A percentile compares a stretch with the other conserved stretches of the same genome.
Conservation (phyloP, 2,329 filamentous ascomycete species). For the Botrytis medusae region DNA sequence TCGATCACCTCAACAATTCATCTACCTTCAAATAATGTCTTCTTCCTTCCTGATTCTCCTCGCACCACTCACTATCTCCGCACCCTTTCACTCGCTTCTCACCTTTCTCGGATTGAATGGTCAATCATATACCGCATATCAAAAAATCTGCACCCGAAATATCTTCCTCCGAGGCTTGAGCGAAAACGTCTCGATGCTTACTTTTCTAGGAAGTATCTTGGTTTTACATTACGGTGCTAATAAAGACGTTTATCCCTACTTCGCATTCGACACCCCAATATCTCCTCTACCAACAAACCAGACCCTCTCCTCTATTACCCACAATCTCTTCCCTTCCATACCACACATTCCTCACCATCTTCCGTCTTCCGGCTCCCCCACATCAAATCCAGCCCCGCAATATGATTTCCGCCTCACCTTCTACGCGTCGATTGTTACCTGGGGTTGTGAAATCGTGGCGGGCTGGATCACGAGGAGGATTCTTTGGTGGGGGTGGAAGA, state of each 20-base stretch:
- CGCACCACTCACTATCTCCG: slow-evolving; percentile 63
- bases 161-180: slow-evolving; percentile 67
- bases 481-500: slow-evolving; percentile 57
- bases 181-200: slow-evolving; percentile 67
- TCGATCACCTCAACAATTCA: slow-evolving; percentile 63
- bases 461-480: slow-evolving; percentile 59
- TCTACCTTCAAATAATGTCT: slow-evolving; percentile 63
- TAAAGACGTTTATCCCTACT: slow-evolving; percentile 68
- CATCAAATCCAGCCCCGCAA: slow-evolving; percentile 38
- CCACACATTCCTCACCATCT: background rate
- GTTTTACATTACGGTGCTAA: slow-evolving; percentile 67
- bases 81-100: slow-evolving; percentile 56
- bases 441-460: slow-evolving; percentile 64
- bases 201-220: slow-evolving; percentile 64
- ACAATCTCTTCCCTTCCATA: background rate
- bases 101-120: slow-evolving; percentile 54
- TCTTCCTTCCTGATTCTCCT: slow-evolving; percentile 63
- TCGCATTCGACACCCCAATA: slow-evolving; percentile 55
- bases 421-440: slow-evolving; percentile 62
- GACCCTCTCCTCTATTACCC: slow-evolving; percentile 6
- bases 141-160: slow-evolving; percentile 64
- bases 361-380: background rate
- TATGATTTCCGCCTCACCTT: slow-evolving; percentile 66
- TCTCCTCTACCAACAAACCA: slow-evolving; percentile 6
- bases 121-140: slow-evolving; percentile 62